Conservation (phyloP, 495 filamentous ascomycete genomes). For the Pyronema domesticum region DNA sequence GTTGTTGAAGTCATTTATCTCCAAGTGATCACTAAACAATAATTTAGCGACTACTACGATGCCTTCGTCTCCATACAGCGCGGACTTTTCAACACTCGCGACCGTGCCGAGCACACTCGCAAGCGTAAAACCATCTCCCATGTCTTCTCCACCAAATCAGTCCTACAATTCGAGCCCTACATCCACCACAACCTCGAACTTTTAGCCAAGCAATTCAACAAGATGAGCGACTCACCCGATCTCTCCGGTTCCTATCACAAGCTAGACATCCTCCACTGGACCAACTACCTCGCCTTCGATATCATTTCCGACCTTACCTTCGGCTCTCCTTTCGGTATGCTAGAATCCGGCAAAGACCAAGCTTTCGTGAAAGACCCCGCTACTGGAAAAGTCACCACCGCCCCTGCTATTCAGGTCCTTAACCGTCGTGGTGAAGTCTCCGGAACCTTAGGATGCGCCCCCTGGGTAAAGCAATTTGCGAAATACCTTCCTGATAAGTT, state of each 20-base stretch:
- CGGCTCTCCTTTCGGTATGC: conserved; percentile 41
- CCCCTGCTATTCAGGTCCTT: conserved; percentile 51
- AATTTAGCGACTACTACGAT: conserved; percentile 59
- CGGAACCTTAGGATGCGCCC: conserved; percentile 43
- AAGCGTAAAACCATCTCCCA: conserved; percentile 82
- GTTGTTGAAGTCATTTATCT: too few species aligned
- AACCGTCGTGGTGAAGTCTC: conserved; percentile 53
- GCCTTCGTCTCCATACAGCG: conserved; percentile 75
- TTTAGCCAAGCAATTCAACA: conserved; percentile 58
- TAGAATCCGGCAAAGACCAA: conserved; percentile 41
- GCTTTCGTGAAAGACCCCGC: conserved; percentile 38
- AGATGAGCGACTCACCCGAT: conserved; percentile 28
- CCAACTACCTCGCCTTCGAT: conserved; percentile 88
- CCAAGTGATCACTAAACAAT: too few species aligned
- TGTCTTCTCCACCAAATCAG: conserved; percentile 67
- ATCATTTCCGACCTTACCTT: conserved; percentile 56
- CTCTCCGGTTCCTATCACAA: conserved; percentile 34
- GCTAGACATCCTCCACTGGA: conserved; percentile 74
- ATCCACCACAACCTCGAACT: conserved; percentile 62
- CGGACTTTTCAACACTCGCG: conserved; percentile 79
- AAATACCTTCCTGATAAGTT: conserved; percentile 51
- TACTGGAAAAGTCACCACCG: conserved; percentile 35
- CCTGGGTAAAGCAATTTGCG: conserved; percentile 43
- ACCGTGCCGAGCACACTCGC: conserved; percentile 65
- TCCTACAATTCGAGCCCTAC: conserved; percentile 78